phyloP scores from a whole-genome alignment of 2,329 filamentous ascomycete species.

The Ophiostoma himal-ulmi region DNA sequence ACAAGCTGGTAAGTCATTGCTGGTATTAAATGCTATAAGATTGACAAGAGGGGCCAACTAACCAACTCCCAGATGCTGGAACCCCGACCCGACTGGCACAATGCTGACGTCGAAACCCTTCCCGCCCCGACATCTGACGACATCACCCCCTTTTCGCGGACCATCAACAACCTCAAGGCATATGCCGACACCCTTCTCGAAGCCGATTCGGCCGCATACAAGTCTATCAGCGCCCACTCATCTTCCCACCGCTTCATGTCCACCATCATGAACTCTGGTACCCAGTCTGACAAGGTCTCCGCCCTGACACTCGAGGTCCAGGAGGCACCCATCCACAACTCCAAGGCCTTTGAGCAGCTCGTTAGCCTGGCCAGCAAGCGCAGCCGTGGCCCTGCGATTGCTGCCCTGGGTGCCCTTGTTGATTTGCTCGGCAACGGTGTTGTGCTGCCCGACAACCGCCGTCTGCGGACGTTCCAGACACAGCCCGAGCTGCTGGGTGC shows the following conservation, averaged over 20 bases:
- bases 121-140: slow-evolving; percentile 43
- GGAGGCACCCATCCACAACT: slow-evolving; percentile 91
- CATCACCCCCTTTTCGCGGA: slow-evolving; percentile 38
- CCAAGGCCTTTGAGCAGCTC: slow-evolving; percentile 79
- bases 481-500: slow-evolving; percentile 71
- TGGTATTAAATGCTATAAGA: neutral
- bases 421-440: slow-evolving; percentile 89
- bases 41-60: neutral
- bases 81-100: slow-evolving; percentile 54
- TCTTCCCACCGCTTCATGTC: slow-evolving; percentile 95
- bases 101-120: slow-evolving; percentile 39
- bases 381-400: slow-evolving; percentile 85
- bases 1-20: slow-evolving; percentile 38
- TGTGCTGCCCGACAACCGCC: slow-evolving; percentile 74
- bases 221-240: slow-evolving; percentile 65
- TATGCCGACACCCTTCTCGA: slow-evolving; percentile 72
- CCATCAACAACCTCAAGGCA: slow-evolving; percentile 52
- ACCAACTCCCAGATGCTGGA: slow-evolving; percentile 44
- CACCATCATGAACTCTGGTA: slow-evolving; percentile 94
- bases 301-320: slow-evolving; percentile 90
- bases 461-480: slow-evolving; percentile 69
- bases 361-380: slow-evolving; percentile 82
- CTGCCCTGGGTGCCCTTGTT: slow-evolving; percentile 86
- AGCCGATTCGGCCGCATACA: slow-evolving; percentile 70
- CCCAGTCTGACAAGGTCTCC: slow-evolving; percentile 92